Conservation (phyloP, 2,329 filamentous ascomycete genomes). For the Botryotinia convoluta region DNA sequence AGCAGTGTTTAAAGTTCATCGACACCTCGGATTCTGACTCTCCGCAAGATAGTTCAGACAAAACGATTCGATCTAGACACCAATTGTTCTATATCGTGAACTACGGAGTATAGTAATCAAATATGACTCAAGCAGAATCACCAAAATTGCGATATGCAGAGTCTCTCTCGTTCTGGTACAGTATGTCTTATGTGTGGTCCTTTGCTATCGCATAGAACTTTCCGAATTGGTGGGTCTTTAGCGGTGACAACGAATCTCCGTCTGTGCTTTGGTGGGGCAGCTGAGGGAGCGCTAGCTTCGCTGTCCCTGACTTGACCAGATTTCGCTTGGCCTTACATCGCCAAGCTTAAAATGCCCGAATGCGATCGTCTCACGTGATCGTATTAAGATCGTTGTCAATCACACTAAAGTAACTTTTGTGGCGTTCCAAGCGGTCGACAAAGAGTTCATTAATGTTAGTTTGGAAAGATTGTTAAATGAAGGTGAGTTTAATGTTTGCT, state of each 20-base stretch:
- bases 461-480: background rate
- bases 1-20: background rate
- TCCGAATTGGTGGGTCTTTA: background rate
- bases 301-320: background rate
- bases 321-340: background rate
- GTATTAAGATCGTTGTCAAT: background rate
- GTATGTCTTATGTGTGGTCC: background rate
- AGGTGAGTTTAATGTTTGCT: background rate
- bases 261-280: background rate
- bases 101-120: background rate
- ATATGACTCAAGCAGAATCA: background rate
- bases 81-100: background rate
- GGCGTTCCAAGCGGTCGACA: background rate
- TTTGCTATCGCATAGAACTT: background rate
- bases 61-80: background rate
- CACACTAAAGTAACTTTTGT: background rate
- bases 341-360: background rate
- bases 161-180: background rate
- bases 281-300: background rate
- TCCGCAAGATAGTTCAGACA: background rate
- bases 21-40: background rate
- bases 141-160: background rate
- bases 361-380: background rate
- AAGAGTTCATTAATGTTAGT: background rate
- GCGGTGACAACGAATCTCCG: background rate